These are phyloP conservation scores for Apiotrichum montevideense DNA, from an alignment of 1,284 basidiomycete species.

Conservation along the genomic window DNA sequence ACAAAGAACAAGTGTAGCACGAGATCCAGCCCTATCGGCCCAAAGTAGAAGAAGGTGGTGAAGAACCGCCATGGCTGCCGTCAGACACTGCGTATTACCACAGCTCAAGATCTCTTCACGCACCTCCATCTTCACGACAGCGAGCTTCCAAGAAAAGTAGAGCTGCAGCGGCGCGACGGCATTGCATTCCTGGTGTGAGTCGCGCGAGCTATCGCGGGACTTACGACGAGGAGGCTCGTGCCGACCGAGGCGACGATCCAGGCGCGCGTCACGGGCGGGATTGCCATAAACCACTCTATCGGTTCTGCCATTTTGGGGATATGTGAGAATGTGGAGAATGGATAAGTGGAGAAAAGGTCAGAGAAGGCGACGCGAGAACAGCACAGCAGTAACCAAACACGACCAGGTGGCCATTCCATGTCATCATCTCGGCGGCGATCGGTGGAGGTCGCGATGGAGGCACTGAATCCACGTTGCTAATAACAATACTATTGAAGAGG, in stretches of 20 bases:
- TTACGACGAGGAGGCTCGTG: conserved; percentile 74
- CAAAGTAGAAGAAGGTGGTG: conserved; percentile 95
- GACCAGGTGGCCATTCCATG: too few relatives aligned
- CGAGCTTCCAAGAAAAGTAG: conserved; percentile 81
- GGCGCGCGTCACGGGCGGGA: conserved; percentile 78
- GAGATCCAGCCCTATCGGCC: conserved; percentile 85
- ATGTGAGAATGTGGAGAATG: neutral
- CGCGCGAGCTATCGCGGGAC: conserved; percentile 33
- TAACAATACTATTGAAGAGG: too few relatives aligned
- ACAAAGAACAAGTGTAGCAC: conserved; percentile 98
- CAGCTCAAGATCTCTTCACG: conserved; percentile 6
- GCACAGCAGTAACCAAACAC: conserved; percentile 23
- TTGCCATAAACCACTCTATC: conserved; percentile 63
- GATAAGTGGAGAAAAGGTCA: neutral
- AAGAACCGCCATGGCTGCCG: conserved; percentile 74
- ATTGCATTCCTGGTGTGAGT: conserved; percentile 69
- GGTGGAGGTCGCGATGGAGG: too few relatives aligned
- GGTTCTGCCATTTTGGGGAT: conserved; percentile 24
- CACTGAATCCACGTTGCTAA: too few relatives aligned
- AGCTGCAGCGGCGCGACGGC: conserved; percentile 81
- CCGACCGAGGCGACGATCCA: conserved; percentile 73
- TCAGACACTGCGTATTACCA: too few relatives aligned
- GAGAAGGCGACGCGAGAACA: too few relatives aligned
- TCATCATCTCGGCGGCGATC: too few relatives aligned
- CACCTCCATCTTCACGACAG: conserved; percentile 75